Conservation (phyloP, 108 stramenopile genomes). For the Parietichytrium sp. region DNA sequence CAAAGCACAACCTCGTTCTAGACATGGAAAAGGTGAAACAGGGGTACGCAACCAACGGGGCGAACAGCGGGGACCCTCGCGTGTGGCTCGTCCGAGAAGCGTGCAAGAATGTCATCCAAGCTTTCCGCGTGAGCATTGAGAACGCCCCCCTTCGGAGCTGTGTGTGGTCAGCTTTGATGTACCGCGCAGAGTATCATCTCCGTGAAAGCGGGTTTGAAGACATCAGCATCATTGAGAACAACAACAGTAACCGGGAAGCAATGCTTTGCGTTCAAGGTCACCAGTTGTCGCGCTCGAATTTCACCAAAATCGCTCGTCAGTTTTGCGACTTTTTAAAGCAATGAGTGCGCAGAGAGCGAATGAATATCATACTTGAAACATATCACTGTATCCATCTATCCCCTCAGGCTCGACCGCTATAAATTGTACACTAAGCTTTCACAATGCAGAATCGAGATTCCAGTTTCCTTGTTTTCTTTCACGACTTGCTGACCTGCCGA, state of each 20-base stretch:
- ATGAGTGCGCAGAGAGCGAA: too few species aligned
- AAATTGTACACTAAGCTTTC: too few species aligned
- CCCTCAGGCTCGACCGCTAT: too few species aligned
- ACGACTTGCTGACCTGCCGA: too few species aligned
- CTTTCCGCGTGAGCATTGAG: background rate
- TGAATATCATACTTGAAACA: too few species aligned
- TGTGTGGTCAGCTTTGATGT: slow-evolving; percentile 26
- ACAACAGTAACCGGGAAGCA: background rate
- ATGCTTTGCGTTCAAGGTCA: background rate
- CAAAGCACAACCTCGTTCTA: background rate
- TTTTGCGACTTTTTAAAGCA: too few species aligned
- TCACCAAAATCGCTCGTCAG: slow-evolving; percentile 37
- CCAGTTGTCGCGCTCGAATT: slow-evolving; percentile 26
- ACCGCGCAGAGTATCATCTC: slow-evolving; percentile 27
- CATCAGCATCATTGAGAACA: background rate
- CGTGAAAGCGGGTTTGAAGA: background rate
- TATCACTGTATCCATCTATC: too few species aligned
- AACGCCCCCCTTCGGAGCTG: slow-evolving; percentile 16
- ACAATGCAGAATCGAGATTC: too few species aligned
- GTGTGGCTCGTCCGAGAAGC: background rate
- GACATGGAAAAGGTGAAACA: background rate
- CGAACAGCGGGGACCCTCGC: background rate
- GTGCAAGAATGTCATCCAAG: slow-evolving; percentile 17
- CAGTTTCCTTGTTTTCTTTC: too few species aligned
- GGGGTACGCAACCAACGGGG: slow-evolving; percentile 1